Evolutionary conservation across 2,329 filamentous ascomycete species (phyloP).

Genomic region (Monilinia vaccinii-corymbosi): DNA sequence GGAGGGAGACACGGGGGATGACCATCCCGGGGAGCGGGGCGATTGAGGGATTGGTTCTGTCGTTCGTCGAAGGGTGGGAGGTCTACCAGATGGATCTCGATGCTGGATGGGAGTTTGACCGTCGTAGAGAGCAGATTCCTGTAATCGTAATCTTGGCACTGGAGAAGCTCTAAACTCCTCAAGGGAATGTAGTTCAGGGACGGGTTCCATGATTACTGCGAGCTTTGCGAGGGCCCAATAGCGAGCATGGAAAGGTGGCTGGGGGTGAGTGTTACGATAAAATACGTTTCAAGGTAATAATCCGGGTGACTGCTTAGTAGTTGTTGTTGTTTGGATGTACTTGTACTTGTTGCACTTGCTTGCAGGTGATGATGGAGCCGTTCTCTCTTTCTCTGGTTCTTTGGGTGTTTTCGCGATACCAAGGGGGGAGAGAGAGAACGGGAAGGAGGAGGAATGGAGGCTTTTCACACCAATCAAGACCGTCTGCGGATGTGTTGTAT

Average conservation of each 20-base stretch:
- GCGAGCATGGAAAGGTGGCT: conserved; percentile 1
- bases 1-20: conserved; percentile 30
- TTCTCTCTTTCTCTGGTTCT: too few species aligned
- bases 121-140: conserved; percentile 21
- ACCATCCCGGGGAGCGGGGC: conserved; percentile 36
- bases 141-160: conserved; percentile 43
- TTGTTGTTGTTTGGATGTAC: too few species aligned
- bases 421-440: too few species aligned
- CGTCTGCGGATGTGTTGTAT: too few species aligned
- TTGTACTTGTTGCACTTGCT: too few species aligned
- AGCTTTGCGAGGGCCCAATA: conserved; percentile 8
- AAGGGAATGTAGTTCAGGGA: conserved; percentile 60
- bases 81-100: conserved; percentile 32
- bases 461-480: too few species aligned
- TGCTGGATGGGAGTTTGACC: conserved; percentile 12
- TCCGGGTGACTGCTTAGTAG: neutral
- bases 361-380: too few species aligned
- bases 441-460: too few species aligned
- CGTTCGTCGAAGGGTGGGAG: conserved; percentile 45
- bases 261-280: conserved; percentile 4
- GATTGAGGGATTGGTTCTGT: conserved; percentile 48
- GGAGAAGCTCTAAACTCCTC: conserved; percentile 54
- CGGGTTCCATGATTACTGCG: conserved; percentile 48
- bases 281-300: neutral
- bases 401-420: too few species aligned